phyloP scores from a whole-genome alignment of 2,329 filamentous ascomycete genomes.

The Mycosphaerella sp. region DNA sequence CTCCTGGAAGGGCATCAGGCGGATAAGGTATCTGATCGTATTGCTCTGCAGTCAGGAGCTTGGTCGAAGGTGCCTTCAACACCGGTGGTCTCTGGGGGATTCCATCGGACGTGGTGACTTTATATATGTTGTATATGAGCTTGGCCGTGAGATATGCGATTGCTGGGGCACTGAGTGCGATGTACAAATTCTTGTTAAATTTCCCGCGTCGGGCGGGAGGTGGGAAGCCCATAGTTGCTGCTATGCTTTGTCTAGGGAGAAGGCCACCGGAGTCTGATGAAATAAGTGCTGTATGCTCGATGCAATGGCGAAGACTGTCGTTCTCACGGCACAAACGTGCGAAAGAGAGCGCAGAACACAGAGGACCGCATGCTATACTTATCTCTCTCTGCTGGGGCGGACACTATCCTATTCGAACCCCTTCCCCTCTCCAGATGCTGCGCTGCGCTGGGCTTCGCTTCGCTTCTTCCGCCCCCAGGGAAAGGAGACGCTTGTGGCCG shows the following conservation, averaged over 20 bases:
- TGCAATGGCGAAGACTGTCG: neutral
- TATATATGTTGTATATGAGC: slow-evolving; percentile 11
- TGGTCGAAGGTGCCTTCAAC: slow-evolving; percentile 13
- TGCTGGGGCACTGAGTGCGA: slow-evolving; percentile 21
- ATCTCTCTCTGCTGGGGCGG: neutral
- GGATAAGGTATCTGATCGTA: slow-evolving; percentile 51
- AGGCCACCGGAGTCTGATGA: neutral
- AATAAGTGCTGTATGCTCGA: neutral
- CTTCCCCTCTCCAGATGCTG: neutral
- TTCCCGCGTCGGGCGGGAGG: neutral
- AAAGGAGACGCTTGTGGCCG: neutral
- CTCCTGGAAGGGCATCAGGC: slow-evolving; percentile 61
- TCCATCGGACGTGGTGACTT: slow-evolving; percentile 7
- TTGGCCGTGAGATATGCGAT: slow-evolving; percentile 16
- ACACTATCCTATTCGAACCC: neutral
- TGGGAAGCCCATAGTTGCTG: slow-evolving; percentile 8
- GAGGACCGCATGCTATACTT: slow-evolving; percentile 8
- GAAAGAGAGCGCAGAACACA: neutral
- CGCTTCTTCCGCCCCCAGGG: too few species aligned
- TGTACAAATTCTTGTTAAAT: slow-evolving; percentile 17
- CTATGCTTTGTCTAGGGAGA: neutral
- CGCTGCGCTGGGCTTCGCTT: too few species aligned
- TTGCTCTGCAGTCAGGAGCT: slow-evolving; percentile 11
- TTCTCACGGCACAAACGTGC: slow-evolving; percentile 7
- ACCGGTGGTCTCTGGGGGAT: slow-evolving; percentile 8